Percentiles rank a stretch among this genome's conserved stretches.
Conservation (phyloP, 305 asterid genomes). For the Fraxinus latifolia region DNA sequence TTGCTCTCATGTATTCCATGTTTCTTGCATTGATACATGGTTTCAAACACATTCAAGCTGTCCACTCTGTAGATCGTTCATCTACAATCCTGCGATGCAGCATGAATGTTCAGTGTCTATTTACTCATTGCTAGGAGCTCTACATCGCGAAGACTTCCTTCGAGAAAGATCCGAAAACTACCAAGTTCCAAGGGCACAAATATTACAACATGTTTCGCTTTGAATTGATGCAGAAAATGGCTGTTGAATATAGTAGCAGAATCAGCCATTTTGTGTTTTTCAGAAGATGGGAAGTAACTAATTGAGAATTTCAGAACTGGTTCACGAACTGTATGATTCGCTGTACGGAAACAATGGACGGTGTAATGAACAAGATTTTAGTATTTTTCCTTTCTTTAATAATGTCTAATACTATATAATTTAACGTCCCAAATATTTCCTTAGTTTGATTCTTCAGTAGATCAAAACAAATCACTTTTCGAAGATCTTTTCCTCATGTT, state of each 20-base stretch:
- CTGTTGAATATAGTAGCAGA: slow-evolving; percentile 5
- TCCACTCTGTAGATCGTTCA: slow-evolving; percentile 47
- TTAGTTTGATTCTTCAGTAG: not conserved
- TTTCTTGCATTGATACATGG: slow-evolving; percentile 64
- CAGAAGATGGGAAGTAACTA: not conserved
- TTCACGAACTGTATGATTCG: not conserved
- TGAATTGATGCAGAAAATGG: slow-evolving; percentile 1
- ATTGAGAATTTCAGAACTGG: not conserved
- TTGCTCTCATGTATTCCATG: slow-evolving; percentile 56
- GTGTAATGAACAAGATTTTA: not conserved
- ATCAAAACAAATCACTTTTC: not conserved
- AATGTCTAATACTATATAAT: not conserved
- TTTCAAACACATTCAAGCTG: slow-evolving; percentile 66
- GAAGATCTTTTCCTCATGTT: not conserved
- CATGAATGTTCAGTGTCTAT: slow-evolving; percentile 22
- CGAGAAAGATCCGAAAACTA: slow-evolving; percentile 30
- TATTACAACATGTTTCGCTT: slow-evolving; percentile 17
- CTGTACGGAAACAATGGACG: not conserved
- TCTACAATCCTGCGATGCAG: slow-evolving; percentile 13
- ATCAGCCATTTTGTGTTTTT: not conserved
- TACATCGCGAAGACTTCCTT: slow-evolving; percentile 44
- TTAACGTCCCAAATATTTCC: not conserved
- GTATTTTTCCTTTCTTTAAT: not conserved
- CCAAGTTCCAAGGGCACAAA: slow-evolving; percentile 14
- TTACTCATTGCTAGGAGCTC: slow-evolving; percentile 30